Base-by-base conservation (phyloP, 805 yeast species). In the Yamadazyma insecticola region DNA sequence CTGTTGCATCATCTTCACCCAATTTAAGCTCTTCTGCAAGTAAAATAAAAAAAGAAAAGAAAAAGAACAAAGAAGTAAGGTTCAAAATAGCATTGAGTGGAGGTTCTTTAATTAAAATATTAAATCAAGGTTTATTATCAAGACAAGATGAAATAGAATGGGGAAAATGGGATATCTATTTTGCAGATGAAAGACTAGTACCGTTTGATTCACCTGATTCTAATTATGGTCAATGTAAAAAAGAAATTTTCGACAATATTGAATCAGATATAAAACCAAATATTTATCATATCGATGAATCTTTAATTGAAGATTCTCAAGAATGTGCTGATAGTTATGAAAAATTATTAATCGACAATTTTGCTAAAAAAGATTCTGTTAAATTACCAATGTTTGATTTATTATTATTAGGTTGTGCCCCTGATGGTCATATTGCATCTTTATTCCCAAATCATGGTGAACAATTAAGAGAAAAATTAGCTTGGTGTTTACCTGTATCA, bases 381-480 rank as follows among this genome's bases (percentile, higher is more conserved):
- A 88, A 89, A 60, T 71, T 90, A 40, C 98, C 98, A 37, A 79
- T 86, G 76, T 90, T 92, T 62, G 97, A 92, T 57, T 63, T 92
- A 32, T 74, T 92, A 40, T 66, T 92, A 43, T 69, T 92, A 37
- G 98, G 98, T 16, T 90, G 97, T 68, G 98, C 98, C 1, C 97
- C 97, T 3, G 98, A 90, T 57, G 98, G 98, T 14, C 98, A 90
- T 57, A 85, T 87, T 51, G 96, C 96, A 31, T 87, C 95, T n/a
- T 72, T 90, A 34, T 90, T 90, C 68, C 98, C 98, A 14, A 81
- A 82, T 53, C 92, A 85, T 50, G 70, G 70, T 22, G 92, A 85
- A 45, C 81, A 84, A 34, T 66, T 90, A 43, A 73, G 97, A 51
- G 98, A 90, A 56, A 75, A 81, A 40, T 72, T 82, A 45, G 97